phyloP scores from a whole-genome alignment of 306 rosid species.

The Alnus glutinosa region DNA sequence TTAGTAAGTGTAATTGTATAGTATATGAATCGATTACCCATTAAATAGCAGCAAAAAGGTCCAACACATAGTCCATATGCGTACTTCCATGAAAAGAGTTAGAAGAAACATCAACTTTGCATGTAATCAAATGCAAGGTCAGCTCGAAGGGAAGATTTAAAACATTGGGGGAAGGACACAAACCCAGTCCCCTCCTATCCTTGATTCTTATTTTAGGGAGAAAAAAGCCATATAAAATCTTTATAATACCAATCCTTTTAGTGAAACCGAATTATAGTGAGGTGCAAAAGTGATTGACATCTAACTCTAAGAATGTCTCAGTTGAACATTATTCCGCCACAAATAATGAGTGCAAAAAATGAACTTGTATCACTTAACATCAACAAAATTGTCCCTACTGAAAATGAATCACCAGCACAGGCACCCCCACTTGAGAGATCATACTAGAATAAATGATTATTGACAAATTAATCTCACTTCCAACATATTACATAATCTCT shows the following conservation, averaged over 20 bases:
- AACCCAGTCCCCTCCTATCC: background rate
- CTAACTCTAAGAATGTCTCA: too few species aligned
- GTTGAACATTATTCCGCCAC: background rate
- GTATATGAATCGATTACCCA: constrained; percentile 1
- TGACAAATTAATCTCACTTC: background rate
- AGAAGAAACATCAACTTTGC: constrained; percentile 1
- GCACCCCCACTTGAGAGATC: background rate
- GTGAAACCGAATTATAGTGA: background rate
- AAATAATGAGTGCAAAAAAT: background rate
- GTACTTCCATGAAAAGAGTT: background rate
- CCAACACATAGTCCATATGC: background rate
- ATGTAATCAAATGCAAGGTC: background rate
- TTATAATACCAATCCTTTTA: background rate
- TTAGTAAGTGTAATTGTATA: constrained; percentile 5
- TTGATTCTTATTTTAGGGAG: background rate
- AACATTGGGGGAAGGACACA: background rate
- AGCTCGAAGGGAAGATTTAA: background rate
- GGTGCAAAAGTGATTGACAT: background rate
- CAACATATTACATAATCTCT: background rate
- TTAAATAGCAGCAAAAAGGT: background rate
- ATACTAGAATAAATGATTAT: background rate
- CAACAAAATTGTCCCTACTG: background rate
- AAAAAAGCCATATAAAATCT: background rate
- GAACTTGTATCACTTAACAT: background rate
- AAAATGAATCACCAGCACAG: background rate